Evolutionary conservation across 495 filamentous ascomycete species (phyloP).

Genomic region (Cryomyces minteri): DNA sequence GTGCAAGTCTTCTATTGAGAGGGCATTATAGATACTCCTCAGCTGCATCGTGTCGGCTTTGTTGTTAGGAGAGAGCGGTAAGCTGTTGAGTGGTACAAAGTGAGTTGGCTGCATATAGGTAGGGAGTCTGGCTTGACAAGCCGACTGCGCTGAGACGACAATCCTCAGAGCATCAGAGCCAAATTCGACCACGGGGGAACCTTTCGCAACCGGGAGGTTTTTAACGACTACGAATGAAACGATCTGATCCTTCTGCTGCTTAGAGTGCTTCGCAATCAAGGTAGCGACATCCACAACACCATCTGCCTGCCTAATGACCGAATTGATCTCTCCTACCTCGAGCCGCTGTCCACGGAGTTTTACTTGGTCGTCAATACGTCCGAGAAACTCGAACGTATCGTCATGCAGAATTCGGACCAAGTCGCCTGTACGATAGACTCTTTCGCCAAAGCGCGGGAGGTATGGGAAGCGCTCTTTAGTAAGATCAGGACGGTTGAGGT

Average conservation of each 20-base stretch:
- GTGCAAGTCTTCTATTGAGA: slow-evolving; percentile 37
- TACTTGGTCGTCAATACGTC: slow-evolving; percentile 61
- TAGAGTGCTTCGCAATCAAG: slow-evolving; percentile 41
- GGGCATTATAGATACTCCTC: slow-evolving; percentile 33
- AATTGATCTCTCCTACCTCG: slow-evolving; percentile 62
- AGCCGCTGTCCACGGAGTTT: slow-evolving; percentile 65
- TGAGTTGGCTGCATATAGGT: slow-evolving; percentile 66
- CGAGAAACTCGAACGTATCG: slow-evolving; percentile 51
- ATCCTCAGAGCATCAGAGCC: slow-evolving; percentile 5
- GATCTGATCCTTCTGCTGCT: slow-evolving; percentile 46
- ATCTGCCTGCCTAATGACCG: slow-evolving; percentile 31
- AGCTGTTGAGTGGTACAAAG: slow-evolving; percentile 38
- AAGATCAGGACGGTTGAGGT: slow-evolving; percentile 57
- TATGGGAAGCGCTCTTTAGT: slow-evolving; percentile 44
- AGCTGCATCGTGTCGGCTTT: slow-evolving; percentile 52
- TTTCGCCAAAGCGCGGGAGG: slow-evolving; percentile 27
- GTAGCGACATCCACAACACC: slow-evolving; percentile 41
- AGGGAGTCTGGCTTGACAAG: slow-evolving; percentile 41
- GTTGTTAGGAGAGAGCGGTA: slow-evolving; percentile 57
- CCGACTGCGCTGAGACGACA: slow-evolving; percentile 22
- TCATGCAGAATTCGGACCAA: slow-evolving; percentile 55
- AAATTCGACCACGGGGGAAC: slow-evolving; percentile 8
- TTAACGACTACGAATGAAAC: slow-evolving; percentile 43
- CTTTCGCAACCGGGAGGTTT: background rate
- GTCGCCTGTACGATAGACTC: slow-evolving; percentile 65